These are phyloP conservation scores for Globisporangium iwayamae DNA, from an alignment of 352 stramenopile species.

Conservation along the genomic window DNA sequence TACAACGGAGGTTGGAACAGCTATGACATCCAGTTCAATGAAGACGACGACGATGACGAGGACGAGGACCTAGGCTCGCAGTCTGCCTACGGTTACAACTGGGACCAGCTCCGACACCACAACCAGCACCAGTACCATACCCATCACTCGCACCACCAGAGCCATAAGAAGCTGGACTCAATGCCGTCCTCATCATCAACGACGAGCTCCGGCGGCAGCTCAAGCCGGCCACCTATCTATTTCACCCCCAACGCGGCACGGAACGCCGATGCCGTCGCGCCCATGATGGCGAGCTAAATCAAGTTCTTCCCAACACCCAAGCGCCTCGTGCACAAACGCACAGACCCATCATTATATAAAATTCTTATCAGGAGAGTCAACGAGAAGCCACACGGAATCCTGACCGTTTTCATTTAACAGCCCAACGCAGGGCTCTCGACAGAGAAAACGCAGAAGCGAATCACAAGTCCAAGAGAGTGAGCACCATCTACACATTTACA, in stretches of 20 bases:
- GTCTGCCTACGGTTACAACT: constrained; percentile 16
- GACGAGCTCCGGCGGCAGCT: constrained; percentile 1
- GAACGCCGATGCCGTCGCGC: constrained; percentile 10
- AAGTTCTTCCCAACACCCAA: not conserved
- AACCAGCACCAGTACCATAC: not conserved
- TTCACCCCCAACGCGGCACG: constrained; percentile 6
- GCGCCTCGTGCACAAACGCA: not conserved
- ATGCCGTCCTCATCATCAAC: not conserved
- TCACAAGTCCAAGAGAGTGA: not conserved
- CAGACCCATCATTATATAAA: not conserved
- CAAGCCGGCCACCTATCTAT: constrained; percentile 11
- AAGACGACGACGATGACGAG: constrained; percentile 12
- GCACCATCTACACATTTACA: not conserved
- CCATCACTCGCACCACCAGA: not conserved
- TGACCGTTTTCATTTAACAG: not conserved
- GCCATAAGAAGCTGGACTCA: constrained; percentile 2
- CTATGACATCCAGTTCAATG: constrained; percentile 1
- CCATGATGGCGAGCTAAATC: constrained; percentile 15
- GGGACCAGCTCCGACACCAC: constrained; percentile 5
- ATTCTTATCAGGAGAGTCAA: constrained; percentile 10
- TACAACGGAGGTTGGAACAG: constrained; percentile 11
- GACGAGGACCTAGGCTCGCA: constrained; percentile 9
- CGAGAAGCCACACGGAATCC: not conserved
- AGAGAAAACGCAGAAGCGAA: not conserved
- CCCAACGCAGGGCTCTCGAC: constrained; percentile 1